Base-by-base conservation (phyloP, 2,329 filamentous ascomycete species). In the Cladophialophora immunda region DNA sequence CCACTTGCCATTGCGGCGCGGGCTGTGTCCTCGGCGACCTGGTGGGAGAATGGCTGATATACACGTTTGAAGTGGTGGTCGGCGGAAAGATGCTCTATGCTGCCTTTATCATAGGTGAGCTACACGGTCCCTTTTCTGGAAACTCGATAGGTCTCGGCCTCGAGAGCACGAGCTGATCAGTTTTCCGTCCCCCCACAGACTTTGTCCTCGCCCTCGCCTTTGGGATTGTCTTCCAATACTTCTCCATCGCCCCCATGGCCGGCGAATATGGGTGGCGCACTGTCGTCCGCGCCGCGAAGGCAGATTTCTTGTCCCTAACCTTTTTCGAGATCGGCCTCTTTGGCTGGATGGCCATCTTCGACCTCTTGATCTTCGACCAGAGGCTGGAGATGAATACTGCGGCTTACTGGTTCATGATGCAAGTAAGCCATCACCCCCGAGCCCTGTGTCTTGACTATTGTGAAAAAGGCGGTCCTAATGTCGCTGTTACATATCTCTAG, bases 371-470 rank as follows among this genome's bases (percentile, higher is more conserved):
- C 25, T 77, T 72, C 57, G 47, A 71, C 8, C 74, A 60, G 50
- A 34, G 66, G 62, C 65, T 77, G 53, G 65, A 65, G 41, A 75
- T 75, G 73, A 68, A 65, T 50, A 76, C 68, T 13, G 66, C 67
- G 25, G 73, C 72, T 47, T 76, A 76, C 58, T 77, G 75, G 75
- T 77, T 70, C 70, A 75, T 76, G 75, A 76, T 76, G 74, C 74
- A 53, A 11, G 38, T 41, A n/a, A 41, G 38, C n/a, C 17, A 13
- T n/a, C 17, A n/a, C 3, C 38, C 1, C n/a, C 17, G 2, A 2
- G 32, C 9, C 4, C 38, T 19, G 4, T 41, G 1, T n/a, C 11
- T 38, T 17, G 15, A 38, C 15, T 11, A n/a, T n/a, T 8, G 38
- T n/a, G n/a, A n/a, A 41, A 41, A 11, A 38, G 9, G 13, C 4